Conservation (phyloP, 306 rosid genomes). For the Vigna mungo region DNA sequence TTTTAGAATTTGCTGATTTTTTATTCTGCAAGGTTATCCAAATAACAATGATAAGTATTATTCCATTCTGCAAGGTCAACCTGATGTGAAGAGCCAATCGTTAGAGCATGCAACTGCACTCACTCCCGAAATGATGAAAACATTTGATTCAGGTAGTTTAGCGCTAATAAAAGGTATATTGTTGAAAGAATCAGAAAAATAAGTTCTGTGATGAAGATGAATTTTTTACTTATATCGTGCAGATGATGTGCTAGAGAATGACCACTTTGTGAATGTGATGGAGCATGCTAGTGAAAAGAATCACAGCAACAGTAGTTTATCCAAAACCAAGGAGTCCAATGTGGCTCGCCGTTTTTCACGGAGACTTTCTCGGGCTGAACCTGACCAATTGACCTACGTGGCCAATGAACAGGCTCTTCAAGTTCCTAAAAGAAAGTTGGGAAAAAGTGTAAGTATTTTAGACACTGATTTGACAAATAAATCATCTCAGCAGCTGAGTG, state of each 20-base stretch:
- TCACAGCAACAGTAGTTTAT: constrained; percentile 39
- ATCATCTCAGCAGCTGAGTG: background rate
- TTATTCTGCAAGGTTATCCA: constrained; percentile 10
- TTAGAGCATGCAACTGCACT: constrained; percentile 43
- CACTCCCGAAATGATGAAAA: constrained; percentile 44
- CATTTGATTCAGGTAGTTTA: constrained; percentile 36
- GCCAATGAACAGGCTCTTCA: background rate
- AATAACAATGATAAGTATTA: background rate
- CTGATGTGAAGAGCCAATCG: constrained; percentile 41
- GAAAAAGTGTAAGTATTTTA: background rate
- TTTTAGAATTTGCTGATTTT: background rate
- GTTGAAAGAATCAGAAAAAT: constrained; percentile 10
- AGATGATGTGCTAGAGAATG: constrained; percentile 47
- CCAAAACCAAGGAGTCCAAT: constrained; percentile 41
- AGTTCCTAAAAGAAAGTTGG: background rate
- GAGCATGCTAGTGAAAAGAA: constrained; percentile 27
- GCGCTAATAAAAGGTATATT: constrained; percentile 36
- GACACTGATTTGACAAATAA: constrained; percentile 10
- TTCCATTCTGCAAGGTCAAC: constrained; percentile 33
- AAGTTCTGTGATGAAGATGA: constrained; percentile 38
- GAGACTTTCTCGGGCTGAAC: constrained; percentile 5
- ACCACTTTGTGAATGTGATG: constrained; percentile 17
- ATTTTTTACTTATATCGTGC: constrained; percentile 39
- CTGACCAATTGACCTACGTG: background rate
- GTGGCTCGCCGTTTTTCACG: constrained; percentile 11